Evolutionary conservation across 169 alveolate genomes (phyloP).

Genomic region (Perkinsus marinus): DNA sequence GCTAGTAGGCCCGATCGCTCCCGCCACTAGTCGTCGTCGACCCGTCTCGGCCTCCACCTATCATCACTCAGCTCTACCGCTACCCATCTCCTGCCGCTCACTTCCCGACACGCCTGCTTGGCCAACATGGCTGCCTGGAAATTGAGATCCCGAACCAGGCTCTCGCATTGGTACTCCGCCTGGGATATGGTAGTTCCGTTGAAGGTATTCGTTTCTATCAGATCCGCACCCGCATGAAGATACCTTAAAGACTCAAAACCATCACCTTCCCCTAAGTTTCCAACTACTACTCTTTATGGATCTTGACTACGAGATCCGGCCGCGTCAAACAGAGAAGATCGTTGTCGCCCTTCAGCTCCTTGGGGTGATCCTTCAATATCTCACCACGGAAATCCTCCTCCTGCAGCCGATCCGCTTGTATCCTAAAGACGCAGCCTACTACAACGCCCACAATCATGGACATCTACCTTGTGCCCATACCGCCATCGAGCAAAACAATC

Average conservation of each 20-base stretch:
- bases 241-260: background rate
- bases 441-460: background rate
- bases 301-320: slow-evolving; percentile 22
- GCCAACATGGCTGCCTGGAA: slow-evolving; percentile 24
- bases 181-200: slow-evolving; percentile 37
- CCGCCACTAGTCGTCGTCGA: slow-evolving; percentile 35
- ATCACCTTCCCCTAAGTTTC: background rate
- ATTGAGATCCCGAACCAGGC: slow-evolving; percentile 30
- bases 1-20: slow-evolving; percentile 45
- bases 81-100: background rate
- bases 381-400: slow-evolving; percentile 44
- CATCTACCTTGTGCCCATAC: slow-evolving; percentile 36
- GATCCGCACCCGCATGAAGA: slow-evolving; percentile 45
- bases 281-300: slow-evolving; percentile 14
- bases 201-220: slow-evolving; percentile 45
- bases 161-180: slow-evolving; percentile 27
- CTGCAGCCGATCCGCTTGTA: slow-evolving; percentile 23
- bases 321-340: slow-evolving; percentile 35
- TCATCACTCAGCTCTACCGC: background rate
- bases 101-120: slow-evolving; percentile 27
- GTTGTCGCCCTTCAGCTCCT: slow-evolving; percentile 30
- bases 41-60: background rate
- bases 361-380: slow-evolving; percentile 19
- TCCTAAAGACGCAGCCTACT: background rate
- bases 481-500: slow-evolving; percentile 43